Percentiles rank a stretch among this genome's conserved stretches.
Evolutionary conservation across 2,329 filamentous ascomycete genomes (phyloP).

Genomic region (Colletotrichum camelliae): DNA sequence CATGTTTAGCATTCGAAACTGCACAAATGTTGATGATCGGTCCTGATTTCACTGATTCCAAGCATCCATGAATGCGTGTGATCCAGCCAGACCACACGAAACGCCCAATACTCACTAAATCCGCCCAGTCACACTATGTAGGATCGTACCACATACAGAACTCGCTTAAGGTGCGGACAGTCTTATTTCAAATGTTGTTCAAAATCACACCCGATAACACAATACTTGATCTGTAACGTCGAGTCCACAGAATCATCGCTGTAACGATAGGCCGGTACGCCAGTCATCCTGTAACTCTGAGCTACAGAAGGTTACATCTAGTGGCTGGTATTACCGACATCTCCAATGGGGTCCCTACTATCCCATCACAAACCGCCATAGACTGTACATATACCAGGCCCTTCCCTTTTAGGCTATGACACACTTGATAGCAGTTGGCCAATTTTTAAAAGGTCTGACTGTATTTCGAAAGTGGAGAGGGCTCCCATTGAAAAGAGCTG

Average conservation of each 20-base stretch:
- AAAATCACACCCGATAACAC: neutral
- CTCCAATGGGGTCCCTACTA: rapidly evolving
- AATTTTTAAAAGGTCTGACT: neutral
- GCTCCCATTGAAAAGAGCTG: rapidly evolving
- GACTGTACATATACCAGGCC: neutral
- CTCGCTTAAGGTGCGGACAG: neutral
- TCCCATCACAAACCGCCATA: neutral
- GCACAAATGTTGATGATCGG: rapidly evolving
- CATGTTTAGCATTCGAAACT: neutral
- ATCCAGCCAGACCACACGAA: rapidly evolving
- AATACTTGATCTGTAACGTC: neutral
- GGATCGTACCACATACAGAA: neutral
- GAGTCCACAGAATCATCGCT: neutral
- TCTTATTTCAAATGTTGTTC: neutral
- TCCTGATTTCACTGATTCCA: rapidly evolving
- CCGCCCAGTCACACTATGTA: neutral
- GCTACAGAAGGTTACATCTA: neutral
- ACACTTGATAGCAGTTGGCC: neutral
- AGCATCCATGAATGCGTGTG: neutral
- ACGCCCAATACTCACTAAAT: neutral
- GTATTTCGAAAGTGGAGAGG: neutral
- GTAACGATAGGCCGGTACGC: neutral
- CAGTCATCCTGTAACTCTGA: rapidly evolving
- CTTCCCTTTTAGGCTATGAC: neutral
- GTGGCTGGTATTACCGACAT: neutral